Evolutionary conservation across 2,329 filamentous ascomycete genomes (phyloP).

Genomic region (Neurospora sp.): DNA sequence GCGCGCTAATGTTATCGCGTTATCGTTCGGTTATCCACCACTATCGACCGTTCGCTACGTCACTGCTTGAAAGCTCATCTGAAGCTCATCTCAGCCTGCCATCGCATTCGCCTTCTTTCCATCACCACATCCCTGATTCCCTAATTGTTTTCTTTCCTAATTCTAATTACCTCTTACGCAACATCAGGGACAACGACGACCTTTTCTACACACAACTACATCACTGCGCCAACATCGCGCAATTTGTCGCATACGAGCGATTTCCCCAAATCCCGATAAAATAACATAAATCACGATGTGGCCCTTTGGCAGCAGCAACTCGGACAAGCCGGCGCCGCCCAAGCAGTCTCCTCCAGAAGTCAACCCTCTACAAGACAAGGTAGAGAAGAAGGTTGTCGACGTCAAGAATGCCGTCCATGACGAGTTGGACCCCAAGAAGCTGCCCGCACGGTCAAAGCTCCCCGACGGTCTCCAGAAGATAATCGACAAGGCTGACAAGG

Average conservation of each 20-base stretch:
- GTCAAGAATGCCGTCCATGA: constrained; percentile 14
- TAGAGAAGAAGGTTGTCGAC: neutral
- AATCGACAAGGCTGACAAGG: constrained; percentile 45
- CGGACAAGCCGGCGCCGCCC: constrained; percentile 20
- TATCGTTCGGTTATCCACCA: neutral
- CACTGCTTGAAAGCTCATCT: neutral
- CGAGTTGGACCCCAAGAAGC: constrained; percentile 35
- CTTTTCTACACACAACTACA: neutral
- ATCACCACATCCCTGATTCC: neutral
- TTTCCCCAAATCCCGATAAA: neutral
- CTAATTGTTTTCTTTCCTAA: neutral
- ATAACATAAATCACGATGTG: constrained; percentile 24
- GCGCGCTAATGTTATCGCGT: neutral
- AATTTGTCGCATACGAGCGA: neutral
- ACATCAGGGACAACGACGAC: neutral
- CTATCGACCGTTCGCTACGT: neutral
- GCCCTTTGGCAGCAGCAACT: constrained; percentile 26
- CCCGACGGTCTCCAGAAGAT: constrained; percentile 46
- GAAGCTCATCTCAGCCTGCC: neutral
- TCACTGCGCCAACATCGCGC: neutral
- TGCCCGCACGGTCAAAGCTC: constrained; percentile 40
- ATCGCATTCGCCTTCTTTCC: neutral
- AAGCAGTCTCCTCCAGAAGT: constrained; percentile 13
- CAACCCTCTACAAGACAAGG: constrained; percentile 20
- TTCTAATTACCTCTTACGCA: neutral